Conservation (phyloP, 352 stramenopile genomes). For the Globisporangium megalacanthum region DNA sequence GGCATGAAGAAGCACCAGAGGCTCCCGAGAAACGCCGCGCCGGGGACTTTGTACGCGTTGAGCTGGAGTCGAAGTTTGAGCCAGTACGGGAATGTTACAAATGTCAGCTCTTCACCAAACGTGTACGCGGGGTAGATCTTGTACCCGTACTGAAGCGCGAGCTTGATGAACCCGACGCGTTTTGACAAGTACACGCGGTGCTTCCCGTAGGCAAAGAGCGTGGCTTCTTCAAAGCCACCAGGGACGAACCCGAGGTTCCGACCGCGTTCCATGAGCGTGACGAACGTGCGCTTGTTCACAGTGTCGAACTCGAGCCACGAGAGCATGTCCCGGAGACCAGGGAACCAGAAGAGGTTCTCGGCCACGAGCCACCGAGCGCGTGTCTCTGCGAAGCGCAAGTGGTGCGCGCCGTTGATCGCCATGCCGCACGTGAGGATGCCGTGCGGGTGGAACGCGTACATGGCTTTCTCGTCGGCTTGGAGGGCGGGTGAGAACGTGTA, state of each 20-base stretch:
- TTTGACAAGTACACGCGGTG: conserved; percentile 91
- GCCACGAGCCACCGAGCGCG: conserved; percentile 59
- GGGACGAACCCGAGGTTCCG: conserved; percentile 81
- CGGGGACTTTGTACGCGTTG: conserved; percentile 81
- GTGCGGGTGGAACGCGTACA: conserved; percentile 67
- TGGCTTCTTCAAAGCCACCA: conserved; percentile 94
- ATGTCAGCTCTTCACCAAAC: conserved; percentile 90
- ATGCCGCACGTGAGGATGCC: conserved; percentile 55
- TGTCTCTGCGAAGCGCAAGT: conserved; percentile 38
- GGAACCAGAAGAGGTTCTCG: conserved; percentile 67
- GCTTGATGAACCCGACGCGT: conserved; percentile 91
- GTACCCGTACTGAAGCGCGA: conserved; percentile 89
- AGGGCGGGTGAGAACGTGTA: conserved; percentile 29
- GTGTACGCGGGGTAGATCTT: conserved; percentile 87
- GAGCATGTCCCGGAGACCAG: conserved; percentile 56
- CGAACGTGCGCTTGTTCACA: conserved; percentile 46
- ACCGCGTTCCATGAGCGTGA: conserved; percentile 35
- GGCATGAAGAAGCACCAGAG: conserved; percentile 84
- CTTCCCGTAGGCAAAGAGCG: conserved; percentile 65
- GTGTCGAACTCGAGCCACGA: conserved; percentile 63
- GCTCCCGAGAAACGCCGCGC: conserved; percentile 69
- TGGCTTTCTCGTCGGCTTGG: conserved; percentile 28
- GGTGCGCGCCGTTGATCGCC: conserved; percentile 46
- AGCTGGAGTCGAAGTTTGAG: conserved; percentile 71
- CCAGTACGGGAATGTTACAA: conserved; percentile 79